Conservation (phyloP, 345 rosid genomes). For the Draba incana region DNA sequence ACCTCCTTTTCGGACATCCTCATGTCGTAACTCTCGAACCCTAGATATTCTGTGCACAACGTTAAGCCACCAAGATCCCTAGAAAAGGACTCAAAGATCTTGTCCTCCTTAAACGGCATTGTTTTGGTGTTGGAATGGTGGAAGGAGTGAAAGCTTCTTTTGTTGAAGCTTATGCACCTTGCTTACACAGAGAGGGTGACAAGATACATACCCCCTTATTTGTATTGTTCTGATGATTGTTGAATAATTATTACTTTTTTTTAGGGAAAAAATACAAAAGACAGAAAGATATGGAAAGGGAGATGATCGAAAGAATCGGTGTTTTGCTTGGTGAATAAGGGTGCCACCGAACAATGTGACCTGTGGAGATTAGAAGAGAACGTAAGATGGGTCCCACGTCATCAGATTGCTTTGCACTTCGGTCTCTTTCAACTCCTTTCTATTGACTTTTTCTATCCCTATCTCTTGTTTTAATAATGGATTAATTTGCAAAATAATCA, state of each 20-base stretch:
- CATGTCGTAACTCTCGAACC: slow-evolving; percentile 82
- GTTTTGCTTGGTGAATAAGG: slow-evolving; percentile 27
- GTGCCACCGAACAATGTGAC: slow-evolving; percentile 22
- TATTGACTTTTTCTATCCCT: not conserved
- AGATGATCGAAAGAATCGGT: slow-evolving; percentile 14
- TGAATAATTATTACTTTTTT: not conserved
- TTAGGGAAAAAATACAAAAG: not conserved
- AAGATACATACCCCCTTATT: not conserved
- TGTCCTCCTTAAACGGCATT: slow-evolving; percentile 1
- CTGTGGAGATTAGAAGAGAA: slow-evolving; percentile 35
- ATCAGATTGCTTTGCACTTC: slow-evolving; percentile 15
- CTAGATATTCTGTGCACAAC: slow-evolving; percentile 87
- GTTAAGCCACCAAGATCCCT: slow-evolving; percentile 54
- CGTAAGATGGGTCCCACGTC: slow-evolving; percentile 26
- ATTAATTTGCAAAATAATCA: no score
- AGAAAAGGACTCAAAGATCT: not conserved
- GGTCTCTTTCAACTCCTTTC: not conserved
- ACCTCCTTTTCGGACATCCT: slow-evolving; percentile 46
- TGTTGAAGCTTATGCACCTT: slow-evolving; percentile 55
- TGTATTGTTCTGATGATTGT: slow-evolving; percentile 30
- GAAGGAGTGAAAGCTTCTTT: slow-evolving; percentile 55
- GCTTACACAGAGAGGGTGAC: slow-evolving; percentile 7
- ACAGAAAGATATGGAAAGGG: not conserved
- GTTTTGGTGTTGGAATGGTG: slow-evolving; percentile 25
- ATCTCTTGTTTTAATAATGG: not conserved